Percentiles rank a stretch among this genome's conserved stretches.
These are phyloP conservation scores for Mayamaea pseudoterrestris DNA, from an alignment of 108 stramenopile species.

Conservation along the genomic window DNA sequence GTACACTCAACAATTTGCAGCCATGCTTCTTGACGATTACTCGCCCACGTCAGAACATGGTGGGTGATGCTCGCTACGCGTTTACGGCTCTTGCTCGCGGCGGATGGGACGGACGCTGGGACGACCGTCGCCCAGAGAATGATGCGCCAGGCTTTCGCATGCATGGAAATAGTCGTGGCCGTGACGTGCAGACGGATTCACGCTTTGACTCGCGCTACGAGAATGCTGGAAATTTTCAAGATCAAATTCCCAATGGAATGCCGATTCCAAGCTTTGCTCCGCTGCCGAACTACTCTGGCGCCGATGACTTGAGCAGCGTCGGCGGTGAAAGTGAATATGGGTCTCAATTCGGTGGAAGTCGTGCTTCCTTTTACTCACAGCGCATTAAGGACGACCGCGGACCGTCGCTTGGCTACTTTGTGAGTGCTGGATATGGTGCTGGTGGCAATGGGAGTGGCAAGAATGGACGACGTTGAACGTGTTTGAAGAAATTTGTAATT, in stretches of 20 bases:
- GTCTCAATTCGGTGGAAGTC: slow-evolving; percentile 41
- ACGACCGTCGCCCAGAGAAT: slow-evolving; percentile 39
- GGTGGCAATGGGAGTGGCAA: too few relatives aligned
- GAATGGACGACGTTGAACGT: too few relatives aligned
- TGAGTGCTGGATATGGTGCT: slow-evolving; percentile 10
- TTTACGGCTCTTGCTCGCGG: slow-evolving; percentile 85
- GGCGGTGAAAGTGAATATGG: slow-evolving; percentile 59
- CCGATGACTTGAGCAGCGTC: slow-evolving; percentile 68
- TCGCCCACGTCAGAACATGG: slow-evolving; percentile 72
- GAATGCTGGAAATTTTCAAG: too few relatives aligned
- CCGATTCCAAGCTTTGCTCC: slow-evolving; percentile 82
- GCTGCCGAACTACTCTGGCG: slow-evolving; percentile 57
- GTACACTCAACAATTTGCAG: slow-evolving; percentile 87
- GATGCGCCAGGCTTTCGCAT: slow-evolving; percentile 35
- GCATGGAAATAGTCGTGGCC: slow-evolving; percentile 37
- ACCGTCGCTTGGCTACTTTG: slow-evolving; percentile 27
- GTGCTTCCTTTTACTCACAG: slow-evolving; percentile 22
- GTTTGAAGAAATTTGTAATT: too few relatives aligned
- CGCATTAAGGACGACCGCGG: slow-evolving; percentile 18
- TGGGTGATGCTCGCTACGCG: slow-evolving; percentile 75
- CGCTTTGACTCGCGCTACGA: slow-evolving; percentile 79
- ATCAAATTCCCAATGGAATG: too few relatives aligned
- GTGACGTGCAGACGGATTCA: slow-evolving; percentile 55
- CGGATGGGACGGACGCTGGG: slow-evolving; percentile 85
- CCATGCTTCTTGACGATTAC: slow-evolving; percentile 88